These are phyloP conservation scores for Paradendryphiella salina DNA, from an alignment of 2,329 filamentous ascomycete species.

Conservation along the genomic window DNA sequence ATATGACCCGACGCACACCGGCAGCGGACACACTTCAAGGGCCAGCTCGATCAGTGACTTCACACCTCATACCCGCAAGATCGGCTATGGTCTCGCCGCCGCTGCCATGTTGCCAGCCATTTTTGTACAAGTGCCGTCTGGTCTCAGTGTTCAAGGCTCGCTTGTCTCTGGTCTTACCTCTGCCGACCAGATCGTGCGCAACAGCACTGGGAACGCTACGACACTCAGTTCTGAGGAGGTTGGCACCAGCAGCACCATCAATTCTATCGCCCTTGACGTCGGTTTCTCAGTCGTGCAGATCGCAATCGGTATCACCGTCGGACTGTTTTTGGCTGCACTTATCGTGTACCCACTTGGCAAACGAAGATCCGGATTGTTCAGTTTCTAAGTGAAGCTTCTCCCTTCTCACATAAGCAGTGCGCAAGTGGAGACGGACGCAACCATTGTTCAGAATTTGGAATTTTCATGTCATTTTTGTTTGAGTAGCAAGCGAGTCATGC, in stretches of 20 bases:
- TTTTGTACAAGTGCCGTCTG: slow-evolving; percentile 68
- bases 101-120: slow-evolving; percentile 86
- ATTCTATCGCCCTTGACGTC: slow-evolving; percentile 53
- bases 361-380: slow-evolving; percentile 48
- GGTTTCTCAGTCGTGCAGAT: slow-evolving; percentile 55
- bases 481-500: slow-evolving; percentile 9
- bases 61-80: slow-evolving; percentile 41
- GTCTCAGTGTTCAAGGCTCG: slow-evolving; percentile 61
- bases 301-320: slow-evolving; percentile 57
- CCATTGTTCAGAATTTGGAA: background rate
- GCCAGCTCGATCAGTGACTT: slow-evolving; percentile 32
- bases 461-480: background rate
- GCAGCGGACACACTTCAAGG: slow-evolving; percentile 25
- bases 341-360: slow-evolving; percentile 56
- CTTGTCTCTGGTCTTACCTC: slow-evolving; percentile 61
- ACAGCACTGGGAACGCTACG: slow-evolving; percentile 52
- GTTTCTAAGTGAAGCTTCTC: slow-evolving; percentile 26
- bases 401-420: no score
- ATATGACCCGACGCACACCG: slow-evolving; percentile 23
- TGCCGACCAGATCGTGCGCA: slow-evolving; percentile 59
- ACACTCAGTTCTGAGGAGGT: slow-evolving; percentile 39
- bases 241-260: slow-evolving; percentile 32
- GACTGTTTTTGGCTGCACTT: slow-evolving; percentile 54
- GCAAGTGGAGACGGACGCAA: no score
- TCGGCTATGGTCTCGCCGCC: slow-evolving; percentile 76